A percentile compares a stretch with the other conserved stretches of the same genome.
phyloP scores from a whole-genome alignment of 257 asterid genomes.

The Solanum pennellii region DNA sequence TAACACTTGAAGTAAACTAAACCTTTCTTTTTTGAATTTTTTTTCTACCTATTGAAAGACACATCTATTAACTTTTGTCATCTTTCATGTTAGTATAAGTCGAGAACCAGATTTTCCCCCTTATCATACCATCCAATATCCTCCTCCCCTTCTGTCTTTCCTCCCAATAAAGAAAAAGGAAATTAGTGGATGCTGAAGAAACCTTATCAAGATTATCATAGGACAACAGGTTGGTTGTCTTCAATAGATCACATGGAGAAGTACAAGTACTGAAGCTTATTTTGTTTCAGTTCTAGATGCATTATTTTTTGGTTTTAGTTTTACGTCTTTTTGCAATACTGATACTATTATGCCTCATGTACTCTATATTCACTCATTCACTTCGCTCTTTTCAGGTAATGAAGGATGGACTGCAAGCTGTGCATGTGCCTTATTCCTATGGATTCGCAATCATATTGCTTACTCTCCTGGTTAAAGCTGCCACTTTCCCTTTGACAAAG shows the following conservation, averaged over 20 bases:
- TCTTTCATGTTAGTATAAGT: background rate
- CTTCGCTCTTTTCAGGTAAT: conserved; percentile 53
- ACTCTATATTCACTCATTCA: background rate
- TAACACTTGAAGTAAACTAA: background rate
- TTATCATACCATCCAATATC: background rate
- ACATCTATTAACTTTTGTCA: background rate
- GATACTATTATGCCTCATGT: background rate
- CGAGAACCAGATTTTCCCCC: background rate
- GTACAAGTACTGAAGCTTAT: background rate
- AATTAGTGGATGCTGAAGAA: background rate
- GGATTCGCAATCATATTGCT: conserved; percentile 96
- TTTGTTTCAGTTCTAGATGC: background rate
- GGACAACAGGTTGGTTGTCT: background rate
- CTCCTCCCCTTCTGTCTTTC: background rate
- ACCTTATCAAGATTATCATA: background rate
- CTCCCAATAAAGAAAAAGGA: background rate
- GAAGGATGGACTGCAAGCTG: conserved; percentile 74
- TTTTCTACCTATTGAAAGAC: background rate
- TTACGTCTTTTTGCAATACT: background rate
- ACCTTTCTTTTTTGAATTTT: background rate
- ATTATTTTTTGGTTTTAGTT: background rate
- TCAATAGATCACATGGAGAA: background rate
- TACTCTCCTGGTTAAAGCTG: conserved; percentile 78
- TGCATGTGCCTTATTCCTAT: conserved; percentile 93
- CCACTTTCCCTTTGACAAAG: conserved; percentile 91